Evolutionary conservation across 331 rosid species (phyloP).

Genomic region (Arachis monticola): DNA sequence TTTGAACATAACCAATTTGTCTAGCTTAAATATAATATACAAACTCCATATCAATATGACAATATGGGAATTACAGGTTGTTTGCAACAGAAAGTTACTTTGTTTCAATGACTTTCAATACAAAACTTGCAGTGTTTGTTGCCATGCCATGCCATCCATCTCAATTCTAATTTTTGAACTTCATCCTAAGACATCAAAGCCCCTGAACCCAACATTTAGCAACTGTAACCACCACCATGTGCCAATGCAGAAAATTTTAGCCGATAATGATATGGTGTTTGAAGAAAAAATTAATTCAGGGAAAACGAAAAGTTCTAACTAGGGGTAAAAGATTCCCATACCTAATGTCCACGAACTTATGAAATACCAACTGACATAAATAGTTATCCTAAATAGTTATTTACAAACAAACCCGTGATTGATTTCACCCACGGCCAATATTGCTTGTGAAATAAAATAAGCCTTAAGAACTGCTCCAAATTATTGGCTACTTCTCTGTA

Average conservation of each 20-base stretch:
- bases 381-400: too few species aligned
- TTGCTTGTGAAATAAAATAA: background rate
- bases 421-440: slow-evolving; percentile 17
- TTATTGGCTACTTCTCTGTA: slow-evolving; percentile 7
- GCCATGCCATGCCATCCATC: background rate
- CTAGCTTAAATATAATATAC: too few species aligned
- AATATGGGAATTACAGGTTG: too few species aligned
- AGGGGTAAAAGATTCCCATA: background rate
- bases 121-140: background rate
- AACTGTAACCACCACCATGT: too few species aligned
- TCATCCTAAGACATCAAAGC: background rate
- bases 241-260: background rate
- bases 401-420: slow-evolving; percentile 31
- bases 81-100: too few species aligned
- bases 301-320: background rate
- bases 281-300: background rate
- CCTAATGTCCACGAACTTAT: too few species aligned
- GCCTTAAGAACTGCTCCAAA: slow-evolving; percentile 21
- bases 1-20: too few species aligned
- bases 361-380: too few species aligned
- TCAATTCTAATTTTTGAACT: background rate
- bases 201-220: too few species aligned
- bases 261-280: too few species aligned
- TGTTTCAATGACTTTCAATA: too few species aligned
- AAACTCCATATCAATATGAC: too few species aligned